Conservation (phyloP, 106 monocot genomes). For the Narthecium ossifragum region DNA sequence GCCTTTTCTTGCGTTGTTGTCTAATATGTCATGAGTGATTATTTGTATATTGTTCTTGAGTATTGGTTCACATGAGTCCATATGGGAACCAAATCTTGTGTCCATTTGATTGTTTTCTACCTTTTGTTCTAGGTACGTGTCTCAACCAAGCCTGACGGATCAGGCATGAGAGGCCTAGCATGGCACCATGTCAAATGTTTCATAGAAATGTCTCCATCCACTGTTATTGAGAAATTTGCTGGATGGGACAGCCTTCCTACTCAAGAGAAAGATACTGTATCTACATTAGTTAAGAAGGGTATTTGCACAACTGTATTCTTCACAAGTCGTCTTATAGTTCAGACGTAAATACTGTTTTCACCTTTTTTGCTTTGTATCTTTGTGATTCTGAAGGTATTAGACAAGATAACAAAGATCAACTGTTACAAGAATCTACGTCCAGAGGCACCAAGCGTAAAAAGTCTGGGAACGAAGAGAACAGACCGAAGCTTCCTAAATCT, state of each 20-base stretch:
- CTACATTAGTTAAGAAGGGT: conserved; percentile 33
- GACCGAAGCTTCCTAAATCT: conserved; percentile 31
- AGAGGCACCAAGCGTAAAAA: conserved; percentile 67
- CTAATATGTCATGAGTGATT: no score
- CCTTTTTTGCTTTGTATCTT: conserved; percentile 1
- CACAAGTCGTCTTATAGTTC: not conserved
- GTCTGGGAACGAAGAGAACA: conserved; percentile 19
- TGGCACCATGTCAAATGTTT: conserved; percentile 84
- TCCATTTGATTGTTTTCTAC: not conserved
- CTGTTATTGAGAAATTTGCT: conserved; percentile 45
- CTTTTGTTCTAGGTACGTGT: conserved; percentile 59
- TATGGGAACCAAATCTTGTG: not conserved
- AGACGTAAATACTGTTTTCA: not conserved
- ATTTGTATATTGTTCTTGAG: no score
- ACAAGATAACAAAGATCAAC: conserved; percentile 12
- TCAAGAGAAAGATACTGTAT: conserved; percentile 55
- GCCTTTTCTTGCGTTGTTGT: no score
- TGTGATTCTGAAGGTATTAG: conserved; percentile 8
- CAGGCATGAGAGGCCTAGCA: conserved; percentile 42
- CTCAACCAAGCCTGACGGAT: conserved; percentile 67
- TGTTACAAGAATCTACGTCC: conserved; percentile 20
- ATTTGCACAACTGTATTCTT: no score
- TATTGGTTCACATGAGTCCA: no score
- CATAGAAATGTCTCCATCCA: conserved; percentile 52
- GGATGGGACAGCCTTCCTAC: conserved; percentile 75